Evolutionary conservation across 2,329 filamentous ascomycete species (phyloP).

Genomic region (Alternaria panax): DNA sequence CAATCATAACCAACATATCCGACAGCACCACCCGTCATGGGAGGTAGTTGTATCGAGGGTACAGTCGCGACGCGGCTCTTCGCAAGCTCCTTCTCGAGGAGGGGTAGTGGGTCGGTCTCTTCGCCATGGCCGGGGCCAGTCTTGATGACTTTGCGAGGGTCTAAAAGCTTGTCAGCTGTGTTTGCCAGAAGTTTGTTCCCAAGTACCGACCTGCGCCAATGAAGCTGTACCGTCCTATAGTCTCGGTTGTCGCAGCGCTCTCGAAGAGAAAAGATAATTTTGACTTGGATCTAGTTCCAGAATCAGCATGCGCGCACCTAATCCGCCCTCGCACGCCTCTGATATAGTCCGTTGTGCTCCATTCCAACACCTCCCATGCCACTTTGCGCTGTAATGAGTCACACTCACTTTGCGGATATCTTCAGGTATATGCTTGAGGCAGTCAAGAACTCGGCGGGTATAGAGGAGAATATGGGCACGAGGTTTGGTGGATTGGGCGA

Average conservation of each 20-base stretch:
- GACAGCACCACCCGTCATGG: slow-evolving; percentile 88
- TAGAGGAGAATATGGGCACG: slow-evolving; percentile 81
- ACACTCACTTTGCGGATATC: slow-evolving; percentile 73
- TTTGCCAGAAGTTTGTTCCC: neutral
- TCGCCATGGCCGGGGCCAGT: slow-evolving; percentile 88
- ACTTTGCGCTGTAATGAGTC: slow-evolving; percentile 32
- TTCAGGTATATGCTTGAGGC: slow-evolving; percentile 96
- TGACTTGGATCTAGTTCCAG: slow-evolving; percentile 61
- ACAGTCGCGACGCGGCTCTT: slow-evolving; percentile 82
- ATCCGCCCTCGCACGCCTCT: neutral
- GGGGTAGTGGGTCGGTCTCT: slow-evolving; percentile 82
- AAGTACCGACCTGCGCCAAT: slow-evolving; percentile 73
- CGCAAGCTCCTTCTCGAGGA: slow-evolving; percentile 80
- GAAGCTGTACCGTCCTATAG: slow-evolving; percentile 94
- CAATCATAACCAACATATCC: slow-evolving; percentile 98
- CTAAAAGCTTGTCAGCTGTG: slow-evolving; percentile 41
- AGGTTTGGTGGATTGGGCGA: slow-evolving; percentile 73
- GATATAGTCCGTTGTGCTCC: neutral
- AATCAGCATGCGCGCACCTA: slow-evolving; percentile 17
- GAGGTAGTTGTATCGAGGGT: slow-evolving; percentile 81
- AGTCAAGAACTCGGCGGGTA: slow-evolving; percentile 90
- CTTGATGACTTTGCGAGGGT: slow-evolving; percentile 78
- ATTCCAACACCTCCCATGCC: neutral
- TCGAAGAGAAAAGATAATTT: slow-evolving; percentile 94
- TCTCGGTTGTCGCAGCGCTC: slow-evolving; percentile 89